Base-by-base conservation (phyloP, 352 stramenopile genomes). In the Blastocystis sp. region DNA sequence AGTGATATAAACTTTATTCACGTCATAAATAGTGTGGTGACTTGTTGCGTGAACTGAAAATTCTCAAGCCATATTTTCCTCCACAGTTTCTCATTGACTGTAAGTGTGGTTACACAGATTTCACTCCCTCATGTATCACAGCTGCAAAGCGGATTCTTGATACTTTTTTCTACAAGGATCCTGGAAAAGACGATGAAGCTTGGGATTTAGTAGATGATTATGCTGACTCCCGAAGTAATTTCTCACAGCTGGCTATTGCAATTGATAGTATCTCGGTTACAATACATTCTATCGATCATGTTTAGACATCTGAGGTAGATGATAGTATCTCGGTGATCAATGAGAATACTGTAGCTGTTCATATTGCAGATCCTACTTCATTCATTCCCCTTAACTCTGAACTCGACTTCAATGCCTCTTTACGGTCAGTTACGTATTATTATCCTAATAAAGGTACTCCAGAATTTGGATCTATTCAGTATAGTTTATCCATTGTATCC, bases 341-440 rank as follows among this genome's bases (percentile, higher is more conserved):
- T 13, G 53, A 54, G 5, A 19, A 58, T n/a, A 84, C 58, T 15
- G 73, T 84, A 22, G 73, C 73, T 19, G 73, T 84, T 30, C 73
- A 84, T 42, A 66, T 84, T 13, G 73, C 73, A 15, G 73, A 84
- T 57, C 73, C 73, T 22, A 84, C 73, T 7, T 84, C 73, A 11
- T 84, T 84, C 33, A 84, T 84, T 44, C 53, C 73, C 2, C 53
- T 84, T 33, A 57, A 57, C 15, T 66, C 48, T 30, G 53, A 84
- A 17, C 53, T 84, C 0, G 73, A 84, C 7, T 84, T 51, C 27
- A 84, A 84, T 42, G 73, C 73, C 9, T 84, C 73, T 27, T 44
- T 84, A 3, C 73, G 73, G 15, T 84, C 73, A n/a, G 73, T 84
- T 22, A 84, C 73, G 11, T 84, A 84, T 53, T 84, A 84, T n/a